A percentile compares a stretch with the other conserved stretches of the same genome.
Conservation (phyloP, 768 basidiomycete genomes). For the Rhizopogon sp. region DNA sequence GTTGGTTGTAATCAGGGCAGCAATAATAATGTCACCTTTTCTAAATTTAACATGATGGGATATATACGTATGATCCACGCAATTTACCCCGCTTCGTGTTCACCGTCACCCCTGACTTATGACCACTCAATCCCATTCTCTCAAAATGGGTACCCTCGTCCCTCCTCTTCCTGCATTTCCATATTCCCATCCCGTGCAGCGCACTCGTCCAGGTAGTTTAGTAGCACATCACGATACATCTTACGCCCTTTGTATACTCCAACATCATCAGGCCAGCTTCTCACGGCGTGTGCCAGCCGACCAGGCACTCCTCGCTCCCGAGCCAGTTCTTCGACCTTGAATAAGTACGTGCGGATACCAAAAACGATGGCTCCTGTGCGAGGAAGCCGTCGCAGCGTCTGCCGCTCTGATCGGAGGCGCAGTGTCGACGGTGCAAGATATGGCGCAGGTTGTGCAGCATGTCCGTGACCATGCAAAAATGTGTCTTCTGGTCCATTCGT, state of each 20-base stretch:
- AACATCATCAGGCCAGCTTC: slow-evolving; percentile 64
- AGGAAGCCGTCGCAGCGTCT: slow-evolving; percentile 61
- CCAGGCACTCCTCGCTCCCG: slow-evolving; percentile 56
- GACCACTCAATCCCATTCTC: slow-evolving; percentile 4
- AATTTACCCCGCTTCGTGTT: slow-evolving; percentile 1
- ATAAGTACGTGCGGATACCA: slow-evolving; percentile 63
- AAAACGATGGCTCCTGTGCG: slow-evolving; percentile 62
- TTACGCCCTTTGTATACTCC: slow-evolving; percentile 23
- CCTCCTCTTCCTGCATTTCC: slow-evolving; percentile 9
- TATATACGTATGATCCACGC: neutral
- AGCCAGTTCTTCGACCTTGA: slow-evolving; percentile 45
- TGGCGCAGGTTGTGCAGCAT: slow-evolving; percentile 11
- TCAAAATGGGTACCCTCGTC: slow-evolving; percentile 8
- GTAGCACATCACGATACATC: slow-evolving; percentile 16
- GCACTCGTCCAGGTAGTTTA: slow-evolving; percentile 20
- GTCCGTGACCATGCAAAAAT: slow-evolving; percentile 28
- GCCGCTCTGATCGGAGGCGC: slow-evolving; percentile 58
- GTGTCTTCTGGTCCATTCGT: slow-evolving; percentile 51
- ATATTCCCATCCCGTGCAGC: slow-evolving; percentile 15
- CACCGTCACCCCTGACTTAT: slow-evolving; percentile 2
- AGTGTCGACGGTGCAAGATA: slow-evolving; percentile 37
- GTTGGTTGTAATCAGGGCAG: neutral
- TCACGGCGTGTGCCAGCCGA: slow-evolving; percentile 56
- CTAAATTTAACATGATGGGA: neutral
- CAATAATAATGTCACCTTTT: neutral